Evolutionary conservation across 306 rosid genomes (phyloP), one percentile per base, ranked within the genome.

Genomic region (Pyrus betulifolia): DNA sequence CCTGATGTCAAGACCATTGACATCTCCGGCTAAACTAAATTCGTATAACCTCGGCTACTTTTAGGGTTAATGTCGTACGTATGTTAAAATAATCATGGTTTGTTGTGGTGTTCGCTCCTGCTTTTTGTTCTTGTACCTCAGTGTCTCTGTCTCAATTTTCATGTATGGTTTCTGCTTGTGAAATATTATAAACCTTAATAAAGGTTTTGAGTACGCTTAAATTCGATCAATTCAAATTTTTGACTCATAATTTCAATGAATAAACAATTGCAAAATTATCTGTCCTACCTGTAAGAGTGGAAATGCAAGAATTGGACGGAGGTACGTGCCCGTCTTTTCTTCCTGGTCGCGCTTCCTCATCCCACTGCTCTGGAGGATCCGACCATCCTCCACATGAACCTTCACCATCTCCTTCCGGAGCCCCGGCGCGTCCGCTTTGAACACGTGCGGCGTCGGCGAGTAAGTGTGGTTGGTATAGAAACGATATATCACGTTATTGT

Each of bases 341-440:
- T 86, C 33, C 85, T 30, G 14, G 42, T 80, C 82, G 15, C 72
- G 30, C 45, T 27, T 80, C 46, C 38, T 76, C 73, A 82, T 80
- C 0, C 84, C 86, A 5, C 76, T 79, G 27, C 82, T 85, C 31
- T 64, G 86, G 15, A 86, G 78, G 14, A 74, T 67, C 5, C 69
- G 52, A 0, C 80, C 81, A 6, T 80, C 87, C 62, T 86, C 55
- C 54, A 49, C 54, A 2, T 4, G 7, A 49, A 49, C 21, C 54
- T 15, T 49, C 54, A 49, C 19, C 19, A 78, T 76, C 70, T 83
- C 83, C 40, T 78, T 78, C 83, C 71, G 75, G 65, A 78, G 40
- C 21, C 79, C 82, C 0, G 82, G 79, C 62, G 73, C 62, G 23
- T 82, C 82, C 2, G 75, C 82, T 31, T 64, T 80, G 75, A 80